Conservation (phyloP, 163 green algal species). For the Chlamydomonas reinhardtii region DNA sequence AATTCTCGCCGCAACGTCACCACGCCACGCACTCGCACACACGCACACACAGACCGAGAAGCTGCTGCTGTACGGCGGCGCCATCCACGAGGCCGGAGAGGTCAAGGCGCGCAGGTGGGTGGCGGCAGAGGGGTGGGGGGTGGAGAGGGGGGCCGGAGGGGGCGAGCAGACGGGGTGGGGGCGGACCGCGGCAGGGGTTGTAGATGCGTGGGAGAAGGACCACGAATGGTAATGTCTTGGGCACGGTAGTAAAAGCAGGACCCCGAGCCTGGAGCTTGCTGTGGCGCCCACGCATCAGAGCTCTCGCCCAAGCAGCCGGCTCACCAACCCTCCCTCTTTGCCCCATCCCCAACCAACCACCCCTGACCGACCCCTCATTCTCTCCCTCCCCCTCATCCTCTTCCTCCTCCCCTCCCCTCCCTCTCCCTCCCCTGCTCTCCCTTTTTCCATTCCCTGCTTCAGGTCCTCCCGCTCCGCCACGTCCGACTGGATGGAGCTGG, state of each 20-base stretch:
- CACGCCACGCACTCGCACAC: too few species aligned
- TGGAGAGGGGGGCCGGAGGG: too few species aligned
- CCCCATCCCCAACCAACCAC: neutral
- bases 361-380: neutral
- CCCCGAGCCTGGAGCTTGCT: too few species aligned
- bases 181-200: neutral
- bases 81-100: conserved; percentile 84
- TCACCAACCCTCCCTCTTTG: neutral
- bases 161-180: neutral
- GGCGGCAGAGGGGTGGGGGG: neutral
- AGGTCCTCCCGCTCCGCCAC: conserved; percentile 44
- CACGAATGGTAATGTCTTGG: too few species aligned
- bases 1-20: too few species aligned
- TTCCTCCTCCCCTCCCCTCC: neutral
- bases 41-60: conserved; percentile 75
- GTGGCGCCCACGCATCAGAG: too few species aligned
- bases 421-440: neutral
- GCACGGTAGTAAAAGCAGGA: too few species aligned
- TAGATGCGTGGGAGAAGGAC: neutral
- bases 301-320: too few species aligned
- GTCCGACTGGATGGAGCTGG: conserved; percentile 79
- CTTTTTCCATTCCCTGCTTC: neutral
- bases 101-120: conserved; percentile 75
- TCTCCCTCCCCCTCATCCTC: neutral
- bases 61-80: conserved; percentile 80